Base-by-base conservation (phyloP, 768 basidiomycete genomes). In the Mycena epipterygia region DNA sequence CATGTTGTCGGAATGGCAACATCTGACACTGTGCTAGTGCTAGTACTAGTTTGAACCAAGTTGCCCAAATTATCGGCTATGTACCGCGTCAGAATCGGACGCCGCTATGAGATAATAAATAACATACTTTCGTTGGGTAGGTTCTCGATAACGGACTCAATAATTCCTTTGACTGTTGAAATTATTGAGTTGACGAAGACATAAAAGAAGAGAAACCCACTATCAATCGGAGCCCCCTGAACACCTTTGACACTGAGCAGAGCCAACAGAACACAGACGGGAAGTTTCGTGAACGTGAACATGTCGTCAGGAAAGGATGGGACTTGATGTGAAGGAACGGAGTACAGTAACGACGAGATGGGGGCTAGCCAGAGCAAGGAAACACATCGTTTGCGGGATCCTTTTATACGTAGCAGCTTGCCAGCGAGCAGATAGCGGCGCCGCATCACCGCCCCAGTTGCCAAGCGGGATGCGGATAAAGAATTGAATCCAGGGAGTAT, bases 311-410 rank as follows among this genome's bases (percentile, higher is more conserved):
- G 11, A 58, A 58, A 27, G 39, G 32, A 37, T 23, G 29, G 73
- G 46, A n/a, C 57, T 59, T 46, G 66, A 65, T 67, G 69, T 51
- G 35, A 52, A 60, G 29, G 51, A 33, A 51, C 44, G 56, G 48
- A 51, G 48, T 51, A 51, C 39, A 61, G 42, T 49, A 56, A 27
- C 70, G 64, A 69, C 53, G 39, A 55, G 58, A 62, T 44, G 60
- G 67, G 65, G 71, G 74, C 71, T 74, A 66, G 64, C 74, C 74
- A 70, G 74, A 74, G 74, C 74, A 63, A 65, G 51, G 64, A 51
- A 62, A 56, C 29, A n/a, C 33, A 44, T 27, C 19, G 11, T 0
- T 11, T 1, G 42, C 57, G 25, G 25, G 14, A 19, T 12, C 27
- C 60, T 57, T 65, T 68, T 72, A 72, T 68, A 68, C 49, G 52